These are phyloP conservation scores for Neurospora sp. DNA, from an alignment of 495 filamentous ascomycete genomes.

Conservation along the genomic window DNA sequence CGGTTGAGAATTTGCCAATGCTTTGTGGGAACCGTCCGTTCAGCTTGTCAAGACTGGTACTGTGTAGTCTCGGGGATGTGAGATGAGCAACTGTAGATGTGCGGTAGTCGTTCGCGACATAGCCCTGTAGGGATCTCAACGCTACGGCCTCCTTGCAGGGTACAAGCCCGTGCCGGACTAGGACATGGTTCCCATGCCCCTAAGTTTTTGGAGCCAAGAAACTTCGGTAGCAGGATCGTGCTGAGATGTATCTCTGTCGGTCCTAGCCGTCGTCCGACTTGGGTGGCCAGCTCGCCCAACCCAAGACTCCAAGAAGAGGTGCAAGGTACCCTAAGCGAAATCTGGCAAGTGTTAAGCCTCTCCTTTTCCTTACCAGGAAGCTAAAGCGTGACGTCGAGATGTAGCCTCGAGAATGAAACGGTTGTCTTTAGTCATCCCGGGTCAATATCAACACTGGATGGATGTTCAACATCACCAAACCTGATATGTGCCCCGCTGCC, in stretches of 20 bases:
- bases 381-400: neutral
- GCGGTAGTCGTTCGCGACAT: neutral
- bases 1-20: neutral
- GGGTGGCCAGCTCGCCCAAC: neutral
- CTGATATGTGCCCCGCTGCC: neutral
- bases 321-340: neutral
- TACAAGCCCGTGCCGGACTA: neutral
- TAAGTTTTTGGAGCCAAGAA: neutral
- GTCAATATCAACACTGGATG: neutral
- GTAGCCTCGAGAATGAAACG: neutral
- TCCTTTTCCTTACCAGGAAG: neutral
- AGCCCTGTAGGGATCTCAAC: neutral
- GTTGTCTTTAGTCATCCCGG: neutral
- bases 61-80: neutral
- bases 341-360: neutral
- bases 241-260: neutral
- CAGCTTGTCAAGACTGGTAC: neutral
- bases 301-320: neutral
- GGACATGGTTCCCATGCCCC: neutral
- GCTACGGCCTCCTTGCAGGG: neutral
- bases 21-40: neutral
- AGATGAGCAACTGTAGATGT: neutral
- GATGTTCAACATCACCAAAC: neutral
- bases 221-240: neutral
- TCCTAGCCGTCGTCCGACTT: neutral